phyloP scores from a whole-genome alignment of 495 filamentous ascomycete genomes.

The Lasiosphaeria miniovina region DNA sequence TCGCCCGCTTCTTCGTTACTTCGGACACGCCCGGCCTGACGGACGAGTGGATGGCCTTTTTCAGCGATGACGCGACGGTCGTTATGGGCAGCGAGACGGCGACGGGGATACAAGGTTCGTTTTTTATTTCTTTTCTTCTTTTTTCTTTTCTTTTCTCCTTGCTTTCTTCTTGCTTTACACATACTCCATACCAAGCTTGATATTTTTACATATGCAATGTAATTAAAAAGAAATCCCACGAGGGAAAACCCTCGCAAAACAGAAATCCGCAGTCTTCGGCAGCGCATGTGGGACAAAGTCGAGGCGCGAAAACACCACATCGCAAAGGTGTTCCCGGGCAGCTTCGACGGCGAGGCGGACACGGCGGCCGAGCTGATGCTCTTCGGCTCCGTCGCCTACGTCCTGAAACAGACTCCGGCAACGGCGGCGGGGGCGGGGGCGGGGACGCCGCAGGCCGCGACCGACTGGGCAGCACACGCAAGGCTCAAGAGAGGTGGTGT shows the following conservation, averaged over 20 bases:
- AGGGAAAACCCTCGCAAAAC: no score
- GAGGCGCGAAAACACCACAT: constrained; percentile 28
- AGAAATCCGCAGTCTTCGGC: constrained; percentile 25
- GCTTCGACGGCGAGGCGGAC: constrained; percentile 12
- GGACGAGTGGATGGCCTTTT: constrained; percentile 39
- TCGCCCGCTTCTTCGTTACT: constrained; percentile 34
- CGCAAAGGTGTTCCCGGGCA: constrained; percentile 34
- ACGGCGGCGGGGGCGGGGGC: neutral
- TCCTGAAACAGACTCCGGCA: constrained; percentile 14
- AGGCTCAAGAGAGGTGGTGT: constrained; percentile 14
- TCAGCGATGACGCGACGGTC: constrained; percentile 32
- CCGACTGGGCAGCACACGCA: constrained; percentile 26
- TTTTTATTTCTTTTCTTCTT: neutral
- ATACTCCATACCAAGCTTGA: no score
- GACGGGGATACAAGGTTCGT: constrained; percentile 30
- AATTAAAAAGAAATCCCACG: no score
- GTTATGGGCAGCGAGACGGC: constrained; percentile 33
- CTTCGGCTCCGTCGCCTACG: constrained; percentile 26
- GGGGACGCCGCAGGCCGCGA: constrained; percentile 3
- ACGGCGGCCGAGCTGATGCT: constrained; percentile 34
- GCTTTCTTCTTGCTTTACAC: no score
- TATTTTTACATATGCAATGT: no score
- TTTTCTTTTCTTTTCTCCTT: neutral
- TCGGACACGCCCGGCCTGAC: constrained; percentile 35
- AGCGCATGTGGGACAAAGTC: constrained; percentile 29